Base-by-base conservation (phyloP, 768 basidiomycete species). In the Phylloporus sp. region DNA sequence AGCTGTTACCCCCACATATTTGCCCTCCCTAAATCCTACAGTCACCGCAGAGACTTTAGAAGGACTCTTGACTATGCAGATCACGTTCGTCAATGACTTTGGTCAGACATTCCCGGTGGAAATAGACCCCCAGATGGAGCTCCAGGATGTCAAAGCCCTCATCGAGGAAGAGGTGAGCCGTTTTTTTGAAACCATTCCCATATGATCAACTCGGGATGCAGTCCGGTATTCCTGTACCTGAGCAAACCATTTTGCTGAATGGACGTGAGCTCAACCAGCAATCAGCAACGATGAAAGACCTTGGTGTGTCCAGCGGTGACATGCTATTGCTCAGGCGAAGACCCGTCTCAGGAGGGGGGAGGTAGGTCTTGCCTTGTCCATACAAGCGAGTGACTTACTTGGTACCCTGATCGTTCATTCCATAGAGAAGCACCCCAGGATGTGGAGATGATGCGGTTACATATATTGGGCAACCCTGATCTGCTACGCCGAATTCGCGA, bases 81-180 rank as follows among this genome's bases (percentile, higher is more conserved):
- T 91, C 49, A 89, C 87, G 2, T 88, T 91, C 63, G 70, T 82
- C 39, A 87, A 74, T 44, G 88, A 90, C 56, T 55, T 78, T 20
- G 88, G 87, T 8, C 74, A 84, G 50, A 73, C 76, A 2, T 88
- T 80, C 59, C 62, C 70, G 35, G 72, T 95, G 45, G 95, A 97
- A 64, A 91, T 97, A 59, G 91, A 94, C 71, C 80, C 90, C 2
- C 79, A 78, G 47, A 94, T 97, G 89, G 85, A 91, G 68, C 80
- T 98, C 26, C 89, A 91, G 74, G 88, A 95, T 67, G 85, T 97
- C 32, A 87, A 88, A 80, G 95, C 91, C 12, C 75, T 97, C 48
- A 77, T 97, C n/a, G 93, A 97, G 70, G 95, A 87, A 0, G 95
- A 97, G 82, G 95, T 93, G 66, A 67, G 85, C 66, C n/a, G 38